Conservation (phyloP, 2,329 filamentous ascomycete genomes). For the Rosellinia necatrix region DNA sequence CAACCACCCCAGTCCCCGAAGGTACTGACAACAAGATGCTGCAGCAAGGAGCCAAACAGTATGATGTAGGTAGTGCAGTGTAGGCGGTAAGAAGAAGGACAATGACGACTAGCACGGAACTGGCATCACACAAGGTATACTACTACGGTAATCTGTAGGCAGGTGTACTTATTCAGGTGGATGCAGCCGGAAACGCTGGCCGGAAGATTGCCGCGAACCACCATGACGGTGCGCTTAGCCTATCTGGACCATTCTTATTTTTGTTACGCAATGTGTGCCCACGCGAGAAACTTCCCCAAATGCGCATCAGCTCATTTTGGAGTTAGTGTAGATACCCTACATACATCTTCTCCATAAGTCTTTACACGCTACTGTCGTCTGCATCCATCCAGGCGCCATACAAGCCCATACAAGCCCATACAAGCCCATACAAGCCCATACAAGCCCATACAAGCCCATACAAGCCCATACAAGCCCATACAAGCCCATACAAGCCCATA, state of each 20-base stretch:
- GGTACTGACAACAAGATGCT: too few relatives aligned
- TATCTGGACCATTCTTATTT: conserved; percentile 4
- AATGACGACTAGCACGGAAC: conserved; percentile 24
- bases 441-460: too few relatives aligned
- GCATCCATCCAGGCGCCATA: too few relatives aligned
- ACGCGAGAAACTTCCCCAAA: conserved; percentile 40
- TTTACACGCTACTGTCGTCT: not conserved
- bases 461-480: too few relatives aligned
- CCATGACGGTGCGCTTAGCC: conserved; percentile 19
- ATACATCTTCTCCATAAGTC: not conserved
- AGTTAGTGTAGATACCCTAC: not conserved
- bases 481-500: too few relatives aligned
- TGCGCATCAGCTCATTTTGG: conserved; percentile 27
- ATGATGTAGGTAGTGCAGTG: too few relatives aligned
- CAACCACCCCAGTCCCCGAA: too few relatives aligned
- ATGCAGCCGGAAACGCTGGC: conserved; percentile 25
- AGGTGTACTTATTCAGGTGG: not conserved
- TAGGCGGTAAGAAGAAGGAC: too few relatives aligned
- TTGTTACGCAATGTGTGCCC: conserved; percentile 9
- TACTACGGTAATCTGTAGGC: too few relatives aligned
- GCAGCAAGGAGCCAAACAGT: too few relatives aligned
- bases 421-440: too few relatives aligned
- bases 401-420: too few relatives aligned
- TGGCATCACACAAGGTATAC: conserved; percentile 23
- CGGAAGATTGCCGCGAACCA: conserved; percentile 35